A percentile compares a stretch with the other conserved stretches of the same genome.
phyloP scores from a whole-genome alignment of 495 filamentous ascomycete genomes.

The Neurospora discreta region DNA sequence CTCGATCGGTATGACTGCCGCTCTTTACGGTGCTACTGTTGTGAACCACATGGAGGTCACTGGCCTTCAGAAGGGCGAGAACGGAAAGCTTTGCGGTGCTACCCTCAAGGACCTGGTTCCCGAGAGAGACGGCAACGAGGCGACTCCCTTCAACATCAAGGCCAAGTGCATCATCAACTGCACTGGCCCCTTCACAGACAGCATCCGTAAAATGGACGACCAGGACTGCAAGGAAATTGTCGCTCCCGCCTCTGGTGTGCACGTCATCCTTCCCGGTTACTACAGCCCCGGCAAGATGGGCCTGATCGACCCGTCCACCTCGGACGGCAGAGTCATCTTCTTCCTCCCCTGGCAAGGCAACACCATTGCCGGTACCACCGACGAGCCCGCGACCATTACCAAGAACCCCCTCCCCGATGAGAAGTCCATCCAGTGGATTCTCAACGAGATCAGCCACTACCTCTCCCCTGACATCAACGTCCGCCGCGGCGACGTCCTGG shows the following conservation, averaged over 20 bases:
- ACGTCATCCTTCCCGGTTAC: constrained; percentile 91
- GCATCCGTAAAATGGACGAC: constrained; percentile 82
- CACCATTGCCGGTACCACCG: constrained; percentile 95
- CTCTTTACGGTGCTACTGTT: constrained; percentile 83
- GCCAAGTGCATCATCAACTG: constrained; percentile 95
- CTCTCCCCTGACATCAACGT: constrained; percentile 89
- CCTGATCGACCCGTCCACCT: constrained; percentile 87
- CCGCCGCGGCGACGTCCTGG: constrained; percentile 85
- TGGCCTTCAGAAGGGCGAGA: constrained; percentile 64
- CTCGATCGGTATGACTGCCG: constrained; percentile 88
- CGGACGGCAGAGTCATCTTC: constrained; percentile 95
- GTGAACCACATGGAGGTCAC: constrained; percentile 92
- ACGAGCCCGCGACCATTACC: constrained; percentile 70
- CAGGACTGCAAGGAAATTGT: constrained; percentile 72
- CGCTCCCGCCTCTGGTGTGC: constrained; percentile 85
- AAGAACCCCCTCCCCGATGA: constrained; percentile 82
- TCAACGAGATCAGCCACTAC: constrained; percentile 82
- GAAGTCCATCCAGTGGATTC: constrained; percentile 93
- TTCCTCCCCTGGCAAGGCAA: constrained; percentile 99
- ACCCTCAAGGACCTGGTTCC: constrained; percentile 62
- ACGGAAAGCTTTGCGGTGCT: constrained; percentile 73
- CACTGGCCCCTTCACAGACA: constrained; percentile 91
- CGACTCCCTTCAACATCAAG: constrained; percentile 58
- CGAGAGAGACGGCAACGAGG: constrained; percentile 35
- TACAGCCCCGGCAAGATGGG: constrained; percentile 95